Conservation (phyloP, 371 early-diverging fungal species). For the Actinomortierella ambigua region DNA sequence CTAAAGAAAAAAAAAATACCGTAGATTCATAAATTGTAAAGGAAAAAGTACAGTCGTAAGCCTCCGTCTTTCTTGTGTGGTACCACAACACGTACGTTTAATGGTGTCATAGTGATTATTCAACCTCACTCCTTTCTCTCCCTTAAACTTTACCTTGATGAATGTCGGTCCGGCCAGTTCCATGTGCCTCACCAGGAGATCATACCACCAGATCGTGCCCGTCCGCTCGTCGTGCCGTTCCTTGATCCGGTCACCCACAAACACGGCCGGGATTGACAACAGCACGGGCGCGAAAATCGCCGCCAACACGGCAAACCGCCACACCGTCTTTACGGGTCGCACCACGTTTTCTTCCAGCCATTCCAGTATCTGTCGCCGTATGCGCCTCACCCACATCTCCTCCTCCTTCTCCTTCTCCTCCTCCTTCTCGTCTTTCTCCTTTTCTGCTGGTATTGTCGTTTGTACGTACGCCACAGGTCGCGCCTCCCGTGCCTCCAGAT, state of each 20-base stretch:
- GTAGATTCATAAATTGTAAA: slow-evolving; percentile 4
- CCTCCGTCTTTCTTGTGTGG: too few species aligned
- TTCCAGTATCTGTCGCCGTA: slow-evolving; percentile 35
- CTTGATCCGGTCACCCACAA: slow-evolving; percentile 56
- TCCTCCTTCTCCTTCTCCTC: too few species aligned
- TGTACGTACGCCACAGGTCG: too few species aligned
- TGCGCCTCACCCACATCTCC: slow-evolving; percentile 7
- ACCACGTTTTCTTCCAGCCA: slow-evolving; percentile 55
- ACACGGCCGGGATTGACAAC: slow-evolving; percentile 55
- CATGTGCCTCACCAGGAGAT: slow-evolving; percentile 76
- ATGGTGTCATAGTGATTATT: background rate
- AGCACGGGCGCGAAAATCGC: slow-evolving; percentile 71
- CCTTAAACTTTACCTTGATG: slow-evolving; percentile 86
- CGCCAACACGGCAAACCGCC: slow-evolving; percentile 63
- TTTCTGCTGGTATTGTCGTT: too few species aligned
- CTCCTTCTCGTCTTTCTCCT: too few species aligned
- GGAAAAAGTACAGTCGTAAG: background rate
- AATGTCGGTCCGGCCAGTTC: slow-evolving; percentile 92
- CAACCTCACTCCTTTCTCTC: too few species aligned
- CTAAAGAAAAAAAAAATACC: slow-evolving; percentile 43
- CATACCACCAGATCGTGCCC: slow-evolving; percentile 86
- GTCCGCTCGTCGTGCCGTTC: slow-evolving; percentile 56
- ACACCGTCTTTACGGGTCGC: slow-evolving; percentile 61
- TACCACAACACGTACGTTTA: background rate
- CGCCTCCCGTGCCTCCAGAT: slow-evolving; percentile 21